Evolutionary conservation across 495 filamentous ascomycete species (phyloP), one percentile per base, ranked within the genome.

Genomic region (Rusavskia elegans): DNA sequence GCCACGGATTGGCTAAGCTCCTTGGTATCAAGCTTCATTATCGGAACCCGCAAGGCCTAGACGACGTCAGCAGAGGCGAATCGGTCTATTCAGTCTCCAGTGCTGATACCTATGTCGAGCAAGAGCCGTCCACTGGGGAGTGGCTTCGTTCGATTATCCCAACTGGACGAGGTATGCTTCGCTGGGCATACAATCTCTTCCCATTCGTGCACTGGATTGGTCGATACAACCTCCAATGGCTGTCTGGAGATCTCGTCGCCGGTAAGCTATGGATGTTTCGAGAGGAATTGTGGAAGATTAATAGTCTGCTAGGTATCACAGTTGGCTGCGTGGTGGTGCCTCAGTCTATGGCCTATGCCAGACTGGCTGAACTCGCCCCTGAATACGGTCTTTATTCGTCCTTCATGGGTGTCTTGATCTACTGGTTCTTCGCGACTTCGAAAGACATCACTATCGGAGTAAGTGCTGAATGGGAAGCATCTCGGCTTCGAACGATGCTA

Each of bases 361-460:
- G 82, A 56, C 70, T 99, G 39, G 92, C 92, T 8, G 71, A 79
- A 40, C 73, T 99, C 20, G 70, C 73, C 0, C 78, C 83, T 3
- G 73, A 99, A 61, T 99, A 78, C 61, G 92, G 92, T 49, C 71
- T 99, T 0, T 99, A 99, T 63, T 92, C 90, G 1, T 96, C 90
- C 0, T 99, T 99, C 60, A 95, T 97, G 83, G 92, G 92, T 25
- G 90, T 97, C 4, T 63, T 96, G 54, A 65, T 95, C 46, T 99
- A 99, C 59, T 97, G 92, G 92, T 93, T 97, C 65, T 97, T 98
- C 59, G 92, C 92, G 1, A 98, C 92, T 1, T 97, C 93, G 0
- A 98, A 98, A 62, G 92, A 98, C 66, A 97, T 98, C 62, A 97
- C 92, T 8, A 97, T 98, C 49, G 92, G 92, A n/a, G 87, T 89